These are phyloP conservation scores for Wickerhamomyces silvicola DNA, from an alignment of 805 yeast species.

Conservation along the genomic window DNA sequence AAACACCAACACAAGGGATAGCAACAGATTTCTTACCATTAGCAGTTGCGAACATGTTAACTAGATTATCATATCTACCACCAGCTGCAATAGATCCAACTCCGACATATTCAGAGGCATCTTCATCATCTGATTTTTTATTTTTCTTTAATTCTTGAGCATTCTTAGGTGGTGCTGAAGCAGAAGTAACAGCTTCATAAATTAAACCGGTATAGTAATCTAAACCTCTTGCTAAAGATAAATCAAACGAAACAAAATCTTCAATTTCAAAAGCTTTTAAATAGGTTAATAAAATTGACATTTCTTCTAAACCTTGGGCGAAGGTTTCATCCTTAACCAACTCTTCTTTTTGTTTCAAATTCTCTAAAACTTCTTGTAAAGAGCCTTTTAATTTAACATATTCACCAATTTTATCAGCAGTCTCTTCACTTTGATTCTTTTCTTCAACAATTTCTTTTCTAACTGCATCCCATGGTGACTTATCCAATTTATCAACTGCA, in stretches of 20 bases:
- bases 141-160: slow-evolving; percentile 60
- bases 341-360: slow-evolving; percentile 49
- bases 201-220: slow-evolving; percentile 97
- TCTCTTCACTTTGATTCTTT: slow-evolving; percentile 84
- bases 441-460: slow-evolving; percentile 88
- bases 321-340: slow-evolving; percentile 68
- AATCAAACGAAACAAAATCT: slow-evolving; percentile 69
- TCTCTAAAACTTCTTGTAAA: slow-evolving; percentile 52
- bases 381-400: slow-evolving; percentile 83
- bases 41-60: slow-evolving; percentile 89
- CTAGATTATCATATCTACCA: slow-evolving; percentile 94
- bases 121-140: slow-evolving; percentile 57
- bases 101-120: slow-evolving; percentile 94
- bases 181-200: slow-evolving; percentile 92
- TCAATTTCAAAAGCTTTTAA: slow-evolving; percentile 78
- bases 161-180: slow-evolving; percentile 90
- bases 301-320: slow-evolving; percentile 72
- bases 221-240: slow-evolving; percentile 94
- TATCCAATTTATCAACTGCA: slow-evolving; percentile 96
- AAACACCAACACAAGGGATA: slow-evolving; percentile 95
- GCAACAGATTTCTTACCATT: slow-evolving; percentile 71
- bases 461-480: slow-evolving; percentile 92
- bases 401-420: slow-evolving; percentile 89
- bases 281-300: slow-evolving; percentile 67
- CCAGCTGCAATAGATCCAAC: slow-evolving; percentile 99